Percentiles rank a stretch among this genome's conserved stretches.
Evolutionary conservation across 192 early-diverging fungal species (phyloP).

Genomic region (Backusella morwellensis): DNA sequence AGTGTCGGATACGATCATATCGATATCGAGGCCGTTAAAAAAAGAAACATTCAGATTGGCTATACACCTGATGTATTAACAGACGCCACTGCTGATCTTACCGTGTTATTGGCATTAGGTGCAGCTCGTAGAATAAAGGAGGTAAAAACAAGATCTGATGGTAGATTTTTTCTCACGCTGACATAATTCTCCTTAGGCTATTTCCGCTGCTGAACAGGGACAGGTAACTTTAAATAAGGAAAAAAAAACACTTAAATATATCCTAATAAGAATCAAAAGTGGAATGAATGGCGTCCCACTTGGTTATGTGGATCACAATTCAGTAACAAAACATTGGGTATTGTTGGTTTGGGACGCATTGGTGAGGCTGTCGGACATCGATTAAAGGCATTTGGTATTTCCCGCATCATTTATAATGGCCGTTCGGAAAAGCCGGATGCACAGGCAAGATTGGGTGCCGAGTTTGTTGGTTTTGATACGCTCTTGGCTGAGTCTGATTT

Average conservation of each 20-base stretch:
- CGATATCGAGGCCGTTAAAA: slow-evolving; percentile 49
- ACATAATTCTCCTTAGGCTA: slow-evolving; percentile 4
- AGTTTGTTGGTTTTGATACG: slow-evolving; percentile 49
- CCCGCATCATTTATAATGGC: slow-evolving; percentile 61
- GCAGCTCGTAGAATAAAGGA: slow-evolving; percentile 68
- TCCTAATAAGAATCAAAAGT: slow-evolving; percentile 33
- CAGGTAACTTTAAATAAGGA: slow-evolving; percentile 23
- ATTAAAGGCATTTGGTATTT: slow-evolving; percentile 68
- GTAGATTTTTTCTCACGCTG: not conserved
- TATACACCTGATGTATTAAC: slow-evolving; percentile 89
- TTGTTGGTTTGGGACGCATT: slow-evolving; percentile 85
- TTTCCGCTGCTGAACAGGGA: slow-evolving; percentile 40
- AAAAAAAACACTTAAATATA: not conserved
- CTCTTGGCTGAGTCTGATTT: slow-evolving; percentile 69
- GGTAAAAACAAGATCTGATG: slow-evolving; percentile 16
- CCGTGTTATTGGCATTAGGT: slow-evolving; percentile 71
- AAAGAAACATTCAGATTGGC: slow-evolving; percentile 60
- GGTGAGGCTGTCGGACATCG: slow-evolving; percentile 73
- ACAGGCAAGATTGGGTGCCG: slow-evolving; percentile 45
- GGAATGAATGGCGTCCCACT: slow-evolving; percentile 60
- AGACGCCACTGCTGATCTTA: slow-evolving; percentile 83
- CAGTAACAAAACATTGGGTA: slow-evolving; percentile 74
- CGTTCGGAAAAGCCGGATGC: slow-evolving; percentile 49
- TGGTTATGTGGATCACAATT: slow-evolving; percentile 77
- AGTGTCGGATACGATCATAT: slow-evolving; percentile 87